phyloP scores from a whole-genome alignment of 169 alveolate genomes.

The Eimeria tenella region DNA sequence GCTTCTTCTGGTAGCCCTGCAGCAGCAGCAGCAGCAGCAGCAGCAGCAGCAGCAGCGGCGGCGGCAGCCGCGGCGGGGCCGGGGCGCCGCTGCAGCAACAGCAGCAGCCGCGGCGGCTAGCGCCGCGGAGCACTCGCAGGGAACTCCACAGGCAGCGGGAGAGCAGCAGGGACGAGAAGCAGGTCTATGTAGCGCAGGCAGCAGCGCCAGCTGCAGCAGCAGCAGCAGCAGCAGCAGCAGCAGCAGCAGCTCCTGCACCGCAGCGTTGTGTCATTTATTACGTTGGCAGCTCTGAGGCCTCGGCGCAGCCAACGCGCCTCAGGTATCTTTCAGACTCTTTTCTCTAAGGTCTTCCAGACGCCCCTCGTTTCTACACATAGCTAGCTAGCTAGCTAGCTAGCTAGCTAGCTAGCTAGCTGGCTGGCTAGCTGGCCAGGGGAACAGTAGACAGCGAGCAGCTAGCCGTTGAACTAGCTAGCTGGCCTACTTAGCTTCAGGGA shows the following conservation, averaged over 20 bases:
- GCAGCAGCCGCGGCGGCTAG: too few relatives aligned
- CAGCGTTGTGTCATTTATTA: too few relatives aligned
- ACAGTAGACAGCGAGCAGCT: neutral
- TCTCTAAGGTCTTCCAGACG: neutral
- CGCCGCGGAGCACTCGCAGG: too few relatives aligned
- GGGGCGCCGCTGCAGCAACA: neutral
- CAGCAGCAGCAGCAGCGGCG: neutral
- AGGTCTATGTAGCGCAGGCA: too few relatives aligned
- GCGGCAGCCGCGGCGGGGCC: neutral
- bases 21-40: neutral
- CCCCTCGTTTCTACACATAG: neutral
- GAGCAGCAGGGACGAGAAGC: too few relatives aligned
- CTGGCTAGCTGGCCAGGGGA: neutral
- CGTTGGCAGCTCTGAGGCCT: too few relatives aligned
- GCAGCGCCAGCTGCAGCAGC: too few relatives aligned
- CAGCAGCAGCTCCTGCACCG: too few relatives aligned
- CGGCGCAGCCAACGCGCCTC: neutral
- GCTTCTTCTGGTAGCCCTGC: conserved; percentile 49
- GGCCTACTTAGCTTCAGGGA: too few relatives aligned
- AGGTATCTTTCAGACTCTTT: neutral
- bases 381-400: conserved; percentile 8
- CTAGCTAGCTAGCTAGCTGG: neutral
- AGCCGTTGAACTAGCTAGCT: too few relatives aligned
- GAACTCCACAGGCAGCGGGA: too few relatives aligned
- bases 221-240: too few relatives aligned